Percentiles rank a stretch among this genome's conserved stretches.
Evolutionary conservation across 345 rosid genomes (phyloP).

Genomic region (Durio zibethinus): DNA sequence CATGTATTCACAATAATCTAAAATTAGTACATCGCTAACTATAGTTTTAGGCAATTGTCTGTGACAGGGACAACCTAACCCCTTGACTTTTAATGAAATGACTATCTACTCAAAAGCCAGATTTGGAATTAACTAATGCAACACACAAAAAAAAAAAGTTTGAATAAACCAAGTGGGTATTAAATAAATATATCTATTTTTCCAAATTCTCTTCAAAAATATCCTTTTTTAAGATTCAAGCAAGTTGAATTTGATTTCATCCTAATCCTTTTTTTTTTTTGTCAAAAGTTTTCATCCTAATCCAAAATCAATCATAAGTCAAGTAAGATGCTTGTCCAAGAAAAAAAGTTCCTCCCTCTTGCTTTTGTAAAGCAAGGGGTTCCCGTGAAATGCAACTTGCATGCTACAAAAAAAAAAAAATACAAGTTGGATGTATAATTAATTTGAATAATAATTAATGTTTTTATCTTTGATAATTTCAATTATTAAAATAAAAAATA

Average conservation of each 20-base stretch:
- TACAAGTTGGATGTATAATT: no score
- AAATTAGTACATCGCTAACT: not conserved
- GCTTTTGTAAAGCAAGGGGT: not conserved
- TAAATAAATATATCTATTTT: not conserved
- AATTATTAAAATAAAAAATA: no score
- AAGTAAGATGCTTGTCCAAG: not conserved
- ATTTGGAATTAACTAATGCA: not conserved
- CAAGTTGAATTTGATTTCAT: not conserved
- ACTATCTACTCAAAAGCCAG: not conserved
- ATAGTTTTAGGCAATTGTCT: not conserved
- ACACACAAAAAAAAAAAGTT: not conserved
- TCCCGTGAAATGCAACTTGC: not conserved
- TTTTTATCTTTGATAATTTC: no score
- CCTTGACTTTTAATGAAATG: conserved; percentile 4
- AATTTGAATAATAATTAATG: no score
- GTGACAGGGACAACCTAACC: conserved; percentile 18
- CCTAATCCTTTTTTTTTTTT: no score
- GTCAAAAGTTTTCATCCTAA: not conserved
- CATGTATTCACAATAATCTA: not conserved
- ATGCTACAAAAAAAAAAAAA: no score
- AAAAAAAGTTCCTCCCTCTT: not conserved
- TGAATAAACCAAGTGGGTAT: not conserved
- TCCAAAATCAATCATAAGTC: not conserved
- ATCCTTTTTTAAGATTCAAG: not conserved
- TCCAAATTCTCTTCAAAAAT: not conserved